Base-by-base conservation (phyloP, 2,329 filamentous ascomycete species). In the Chaetomiaceae sp. region DNA sequence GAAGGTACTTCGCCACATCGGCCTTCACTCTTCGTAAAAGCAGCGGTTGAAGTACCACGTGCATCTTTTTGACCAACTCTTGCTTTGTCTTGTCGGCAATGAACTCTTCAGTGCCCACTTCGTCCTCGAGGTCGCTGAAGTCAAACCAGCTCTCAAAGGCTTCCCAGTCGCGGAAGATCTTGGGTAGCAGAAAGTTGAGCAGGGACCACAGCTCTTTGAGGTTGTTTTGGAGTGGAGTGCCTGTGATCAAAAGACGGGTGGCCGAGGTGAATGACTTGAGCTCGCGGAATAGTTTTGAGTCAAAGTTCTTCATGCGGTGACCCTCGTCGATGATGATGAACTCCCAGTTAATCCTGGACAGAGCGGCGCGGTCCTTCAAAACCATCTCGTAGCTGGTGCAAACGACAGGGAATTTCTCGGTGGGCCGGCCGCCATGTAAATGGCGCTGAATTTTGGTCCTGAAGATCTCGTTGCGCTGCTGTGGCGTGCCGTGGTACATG, bases 271-370 rank as follows among this genome's bases (percentile, higher is more conserved):
- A 97, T 0, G 85, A 84, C 53, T 93, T 81, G 0, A 98, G 70
- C 55, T 95, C 88, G 38, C 88, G 84, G 53, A 97, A 95, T 0
- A 98, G 73, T 48, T 88, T 86, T 24, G 91, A 94, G 40, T 97
- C 90, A 52, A 95, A 84, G 54, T 98, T 98, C 70, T 98, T 98
- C 75, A 98, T 83, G 1, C 93, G 84, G 62, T 98, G 93, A 0
- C 93, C 93, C 67, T 98, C 93, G 56, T 98, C 91, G 51, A 98
- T 95, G 55, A 98, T 93, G 59, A 98, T 96, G 57, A 95, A 96
- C 44, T 94, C 88, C 93, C 93, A 98, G 29, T 89, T 84, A 47
- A 95, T 91, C 47, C 85, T 84, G 0, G 82, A 81, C 5, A 98
- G 69, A 29, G 83, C 83, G 42, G 88, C 84, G 30, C 87, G 81